Conservation (phyloP, 768 basidiomycete genomes). For the Phlebiopsis flavidoalba region DNA sequence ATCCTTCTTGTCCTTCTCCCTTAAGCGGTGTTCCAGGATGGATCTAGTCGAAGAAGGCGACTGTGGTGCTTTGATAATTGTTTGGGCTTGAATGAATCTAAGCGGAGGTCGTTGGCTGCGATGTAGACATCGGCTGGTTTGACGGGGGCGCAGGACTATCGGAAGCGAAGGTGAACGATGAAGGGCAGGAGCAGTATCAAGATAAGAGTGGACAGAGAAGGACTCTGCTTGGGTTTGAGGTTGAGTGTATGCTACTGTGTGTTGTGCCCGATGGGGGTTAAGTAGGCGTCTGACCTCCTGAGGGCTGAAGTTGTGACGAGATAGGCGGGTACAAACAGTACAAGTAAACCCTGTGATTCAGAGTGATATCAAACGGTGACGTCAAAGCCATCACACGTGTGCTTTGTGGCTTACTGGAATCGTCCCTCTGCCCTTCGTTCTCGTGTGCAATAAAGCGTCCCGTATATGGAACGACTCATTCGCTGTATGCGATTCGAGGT, state of each 20-base stretch:
- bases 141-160: slow-evolving; percentile 15
- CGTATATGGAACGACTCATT: slow-evolving; percentile 80
- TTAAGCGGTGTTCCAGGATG: slow-evolving; percentile 28
- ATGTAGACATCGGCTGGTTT: slow-evolving; percentile 9
- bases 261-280: not conserved
- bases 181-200: slow-evolving; percentile 27
- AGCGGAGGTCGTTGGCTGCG: slow-evolving; percentile 22
- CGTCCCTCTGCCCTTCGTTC: slow-evolving; percentile 48
- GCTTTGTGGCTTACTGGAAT: slow-evolving; percentile 16
- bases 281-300: slow-evolving; percentile 1
- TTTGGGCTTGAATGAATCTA: slow-evolving; percentile 22
- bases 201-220: slow-evolving; percentile 40
- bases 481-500: slow-evolving; percentile 76
- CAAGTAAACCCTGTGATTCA: slow-evolving; percentile 7
- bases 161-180: slow-evolving; percentile 59
- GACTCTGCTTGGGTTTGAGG: slow-evolving; percentile 60
- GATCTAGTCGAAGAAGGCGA: slow-evolving; percentile 27
- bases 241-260: slow-evolving; percentile 51
- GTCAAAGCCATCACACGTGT: slow-evolving; percentile 6
- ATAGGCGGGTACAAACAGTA: slow-evolving; percentile 3
- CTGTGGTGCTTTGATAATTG: slow-evolving; percentile 17
- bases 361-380: slow-evolving; percentile 16
- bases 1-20: slow-evolving; percentile 71
- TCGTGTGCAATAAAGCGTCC: slow-evolving; percentile 73
- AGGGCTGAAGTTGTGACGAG: not conserved